Evolutionary conservation across 345 rosid species (phyloP), one percentile per base, ranked within the genome.

Genomic region (Eucalyptus paniculata): DNA sequence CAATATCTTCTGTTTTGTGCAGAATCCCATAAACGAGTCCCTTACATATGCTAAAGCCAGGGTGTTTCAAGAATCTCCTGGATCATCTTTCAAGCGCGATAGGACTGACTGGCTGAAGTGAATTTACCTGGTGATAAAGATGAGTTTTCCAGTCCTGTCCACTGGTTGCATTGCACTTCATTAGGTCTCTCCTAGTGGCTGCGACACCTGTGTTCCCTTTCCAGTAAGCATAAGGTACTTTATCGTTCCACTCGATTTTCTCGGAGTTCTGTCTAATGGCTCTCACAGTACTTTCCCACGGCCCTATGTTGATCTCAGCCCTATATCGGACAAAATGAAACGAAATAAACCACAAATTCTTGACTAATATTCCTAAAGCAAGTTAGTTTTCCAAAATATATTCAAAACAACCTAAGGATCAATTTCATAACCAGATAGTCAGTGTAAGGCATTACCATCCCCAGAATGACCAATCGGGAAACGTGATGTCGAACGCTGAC

Each of bases 401-500:
- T 13, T 47, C 4, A 30, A 50, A 86, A 49, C 56, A 86, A 50
- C 53, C 42, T 6, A 30, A 1, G 53, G 54, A 5, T 30, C 87
- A 86, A 26, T 86, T 50, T 50, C 28, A 50, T 50, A 50, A 50
- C 58, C 9, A 45, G 26, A 24, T 50, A 7, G 13, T n/a, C 47
- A 56, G 47, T 7, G n/a, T 42, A 6, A 56, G 90, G 72, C 42
- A 77, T 87, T 93, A 95, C 97, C 96, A 94, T 47, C 95, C 96
- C 97, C 97, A 95, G 89, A 96, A 96, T 93, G 95, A 91, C 97
- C 96, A 95, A 37, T 95, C 95, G 87, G 94, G 95, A 56, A 94
- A 95, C 12, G 91, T 91, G 47, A 94, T 93, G 88, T 92, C 95
- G 17, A 93, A 88, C 2, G 95, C 82, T 23, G 93, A 88, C n/a